phyloP scores from a whole-genome alignment of 2,329 filamentous ascomycete genomes.

The Amylocarpus encephaloides region DNA sequence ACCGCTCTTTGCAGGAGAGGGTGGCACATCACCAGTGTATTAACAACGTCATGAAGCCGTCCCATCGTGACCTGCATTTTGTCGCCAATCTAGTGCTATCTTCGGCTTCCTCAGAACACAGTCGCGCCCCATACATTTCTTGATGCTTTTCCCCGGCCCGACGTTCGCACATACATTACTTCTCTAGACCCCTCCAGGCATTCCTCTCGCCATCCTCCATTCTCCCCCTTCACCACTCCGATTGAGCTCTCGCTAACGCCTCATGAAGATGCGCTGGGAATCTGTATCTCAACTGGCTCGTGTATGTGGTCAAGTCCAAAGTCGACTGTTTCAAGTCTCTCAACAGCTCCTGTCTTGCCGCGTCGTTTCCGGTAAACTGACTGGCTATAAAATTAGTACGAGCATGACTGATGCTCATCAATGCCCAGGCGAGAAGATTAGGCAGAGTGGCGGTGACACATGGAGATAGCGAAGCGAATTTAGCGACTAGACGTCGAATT shows the following conservation, averaged over 20 bases:
- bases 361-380: constrained; percentile 68
- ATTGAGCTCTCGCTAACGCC: constrained; percentile 66
- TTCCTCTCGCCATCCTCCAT: background rate
- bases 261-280: constrained; percentile 84
- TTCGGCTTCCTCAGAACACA: no score
- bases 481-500: constrained; percentile 74
- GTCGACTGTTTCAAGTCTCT: constrained; percentile 72
- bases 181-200: background rate
- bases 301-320: constrained; percentile 88
- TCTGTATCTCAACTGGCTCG: constrained; percentile 84
- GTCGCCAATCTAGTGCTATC: no score
- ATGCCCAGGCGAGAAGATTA: constrained; percentile 88
- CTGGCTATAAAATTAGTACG: constrained; percentile 63
- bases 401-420: constrained; percentile 76
- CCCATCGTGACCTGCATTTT: no score
- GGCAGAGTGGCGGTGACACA: constrained; percentile 85
- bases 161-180: background rate
- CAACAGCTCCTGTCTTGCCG: constrained; percentile 56
- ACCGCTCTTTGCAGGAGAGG: no score
- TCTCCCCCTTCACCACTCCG: constrained; percentile 14
- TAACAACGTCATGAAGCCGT: no score
- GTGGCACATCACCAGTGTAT: no score
- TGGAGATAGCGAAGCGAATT: constrained; percentile 71
- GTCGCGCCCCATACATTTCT: no score
- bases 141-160: background rate